Percentiles rank a stretch among this genome's conserved stretches.
These are phyloP conservation scores for Nicotiana knightiana DNA, from an alignment of 257 asterid genomes.

Conservation along the genomic window DNA sequence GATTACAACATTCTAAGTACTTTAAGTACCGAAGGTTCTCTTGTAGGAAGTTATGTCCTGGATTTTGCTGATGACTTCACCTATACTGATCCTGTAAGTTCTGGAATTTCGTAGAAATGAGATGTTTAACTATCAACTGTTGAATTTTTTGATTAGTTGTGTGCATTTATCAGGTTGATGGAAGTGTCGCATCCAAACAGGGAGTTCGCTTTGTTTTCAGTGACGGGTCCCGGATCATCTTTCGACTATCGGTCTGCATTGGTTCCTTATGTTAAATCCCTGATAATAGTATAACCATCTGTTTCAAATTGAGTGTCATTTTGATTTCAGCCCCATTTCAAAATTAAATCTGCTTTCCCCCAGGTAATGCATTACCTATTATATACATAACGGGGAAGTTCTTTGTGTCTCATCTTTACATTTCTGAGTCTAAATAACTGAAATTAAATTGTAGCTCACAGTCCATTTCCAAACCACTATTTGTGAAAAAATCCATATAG, in stretches of 20 bases:
- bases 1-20: neutral
- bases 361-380: no score
- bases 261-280: neutral
- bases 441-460: neutral
- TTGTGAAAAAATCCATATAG: neutral
- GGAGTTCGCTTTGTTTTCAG: conserved; percentile 83
- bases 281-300: neutral
- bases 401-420: no score
- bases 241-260: conserved; percentile 68
- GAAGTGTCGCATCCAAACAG: conserved; percentile 84
- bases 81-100: conserved; percentile 89
- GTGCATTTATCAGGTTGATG: conserved; percentile 63
- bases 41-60: conserved; percentile 70
- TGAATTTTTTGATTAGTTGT: conserved; percentile 10
- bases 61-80: conserved; percentile 90
- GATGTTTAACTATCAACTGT: neutral
- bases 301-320: neutral
- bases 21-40: conserved; percentile 13
- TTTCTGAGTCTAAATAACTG: neutral
- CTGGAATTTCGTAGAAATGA: conserved; percentile 3
- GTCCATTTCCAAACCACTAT: neutral
- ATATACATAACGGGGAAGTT: no score
- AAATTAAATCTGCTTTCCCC: neutral
- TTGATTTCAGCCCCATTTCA: neutral
- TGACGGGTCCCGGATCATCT: conserved; percentile 92